Percentiles rank a stretch among this genome's conserved stretches.
Evolutionary conservation across 257 asterid genomes (phyloP).

Genomic region (Petunia secreta): DNA sequence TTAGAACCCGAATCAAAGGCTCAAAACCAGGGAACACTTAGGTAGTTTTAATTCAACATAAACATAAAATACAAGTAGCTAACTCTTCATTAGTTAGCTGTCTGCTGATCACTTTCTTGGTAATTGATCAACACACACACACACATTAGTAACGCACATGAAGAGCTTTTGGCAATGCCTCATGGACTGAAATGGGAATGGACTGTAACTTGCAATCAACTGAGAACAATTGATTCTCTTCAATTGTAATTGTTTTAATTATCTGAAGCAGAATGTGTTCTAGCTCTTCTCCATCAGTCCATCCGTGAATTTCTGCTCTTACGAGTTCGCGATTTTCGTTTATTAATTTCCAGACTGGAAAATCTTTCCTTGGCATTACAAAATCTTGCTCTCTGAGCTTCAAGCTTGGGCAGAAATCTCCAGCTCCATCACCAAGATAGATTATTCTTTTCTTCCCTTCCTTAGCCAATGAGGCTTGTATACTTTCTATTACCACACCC

Average conservation of each 20-base stretch:
- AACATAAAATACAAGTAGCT: no score
- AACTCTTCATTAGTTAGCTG: not conserved
- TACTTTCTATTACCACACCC: constrained; percentile 43
- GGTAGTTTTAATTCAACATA: no score
- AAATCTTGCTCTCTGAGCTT: constrained; percentile 37
- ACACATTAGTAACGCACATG: constrained; percentile 47
- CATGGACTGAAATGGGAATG: constrained; percentile 35
- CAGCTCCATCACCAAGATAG: constrained; percentile 48
- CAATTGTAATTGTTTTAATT: constrained; percentile 28
- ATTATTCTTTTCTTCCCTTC: constrained; percentile 47
- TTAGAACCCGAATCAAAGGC: no score
- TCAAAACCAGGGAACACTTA: no score
- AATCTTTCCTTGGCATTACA: constrained; percentile 48
- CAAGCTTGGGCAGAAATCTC: constrained; percentile 47
- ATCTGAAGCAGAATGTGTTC: constrained; percentile 37
- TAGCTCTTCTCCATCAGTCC: constrained; percentile 45
- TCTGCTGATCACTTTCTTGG: not conserved
- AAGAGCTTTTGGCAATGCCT: constrained; percentile 44
- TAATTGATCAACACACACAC: not conserved
- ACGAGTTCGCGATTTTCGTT: constrained; percentile 29
- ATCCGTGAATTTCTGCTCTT: constrained; percentile 41
- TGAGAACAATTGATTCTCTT: constrained; percentile 34
- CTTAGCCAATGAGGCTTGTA: constrained; percentile 31
- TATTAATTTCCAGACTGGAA: constrained; percentile 47
- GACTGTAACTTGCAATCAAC: constrained; percentile 51